Conservation (phyloP, 2,329 filamentous ascomycete species). For the Alternaria postmessia region DNA sequence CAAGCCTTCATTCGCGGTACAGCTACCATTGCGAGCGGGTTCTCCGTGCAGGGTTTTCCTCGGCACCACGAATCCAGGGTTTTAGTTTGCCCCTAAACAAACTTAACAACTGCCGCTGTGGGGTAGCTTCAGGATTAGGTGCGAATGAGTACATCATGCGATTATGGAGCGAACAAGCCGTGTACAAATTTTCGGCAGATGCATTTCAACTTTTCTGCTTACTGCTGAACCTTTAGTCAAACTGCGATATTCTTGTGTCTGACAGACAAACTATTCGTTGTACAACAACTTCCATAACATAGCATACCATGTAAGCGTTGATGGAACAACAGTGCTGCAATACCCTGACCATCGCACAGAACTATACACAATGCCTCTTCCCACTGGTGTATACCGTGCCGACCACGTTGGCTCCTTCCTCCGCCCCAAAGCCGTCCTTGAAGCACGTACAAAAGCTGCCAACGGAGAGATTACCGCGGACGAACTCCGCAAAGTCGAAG, state of each 20-base stretch:
- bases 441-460: conserved; percentile 59
- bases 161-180: conserved; percentile 14
- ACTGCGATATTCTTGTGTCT: neutral
- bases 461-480: conserved; percentile 53
- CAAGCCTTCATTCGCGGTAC: neutral
- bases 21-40: conserved; percentile 9
- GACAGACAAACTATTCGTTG: neutral
- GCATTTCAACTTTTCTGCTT: neutral
- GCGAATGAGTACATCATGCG: conserved; percentile 10
- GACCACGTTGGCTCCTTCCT: conserved; percentile 67
- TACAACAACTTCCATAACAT: neutral
- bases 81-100: conserved; percentile 16
- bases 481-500: conserved; percentile 61
- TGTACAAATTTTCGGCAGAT: conserved; percentile 17
- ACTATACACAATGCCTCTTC: conserved; percentile 46
- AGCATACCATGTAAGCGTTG: neutral
- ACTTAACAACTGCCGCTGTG: conserved; percentile 49
- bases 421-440: conserved; percentile 60
- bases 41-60: conserved; percentile 15
- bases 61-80: conserved; percentile 14
- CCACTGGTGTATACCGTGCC: conserved; percentile 54
- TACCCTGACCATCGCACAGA: conserved; percentile 7
- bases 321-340: neutral
- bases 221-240: neutral
- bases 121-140: conserved; percentile 33